Conservation (phyloP, 2,329 filamentous ascomycete genomes). For the Aspergillus carbonarius region DNA sequence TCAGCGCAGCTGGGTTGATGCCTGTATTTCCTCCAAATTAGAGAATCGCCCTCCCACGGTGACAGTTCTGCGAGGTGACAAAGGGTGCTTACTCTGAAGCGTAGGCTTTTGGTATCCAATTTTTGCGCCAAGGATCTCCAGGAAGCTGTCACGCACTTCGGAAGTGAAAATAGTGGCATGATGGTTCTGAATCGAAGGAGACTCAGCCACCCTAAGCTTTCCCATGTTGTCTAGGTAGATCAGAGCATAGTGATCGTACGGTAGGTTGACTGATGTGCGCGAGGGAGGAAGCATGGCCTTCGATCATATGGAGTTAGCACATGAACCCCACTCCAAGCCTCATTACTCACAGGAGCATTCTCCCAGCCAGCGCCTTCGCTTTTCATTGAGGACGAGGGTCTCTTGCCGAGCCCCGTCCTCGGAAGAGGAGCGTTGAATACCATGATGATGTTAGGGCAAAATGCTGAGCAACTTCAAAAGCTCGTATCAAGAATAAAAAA, state of each 20-base stretch:
- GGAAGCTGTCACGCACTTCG: slow-evolving; percentile 36
- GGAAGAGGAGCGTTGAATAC: slow-evolving; percentile 29
- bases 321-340: not conserved
- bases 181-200: slow-evolving; percentile 33
- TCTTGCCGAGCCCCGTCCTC: slow-evolving; percentile 29
- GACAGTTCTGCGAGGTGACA: no score
- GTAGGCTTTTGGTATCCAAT: slow-evolving; percentile 30
- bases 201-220: slow-evolving; percentile 34
- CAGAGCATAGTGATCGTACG: slow-evolving; percentile 36
- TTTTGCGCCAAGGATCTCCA: slow-evolving; percentile 34
- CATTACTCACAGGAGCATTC: slow-evolving; percentile 28
- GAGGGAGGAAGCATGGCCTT: slow-evolving; percentile 31
- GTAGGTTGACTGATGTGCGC: slow-evolving; percentile 28
- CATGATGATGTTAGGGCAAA: slow-evolving; percentile 21
- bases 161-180: slow-evolving; percentile 33
- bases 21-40: slow-evolving; percentile 10
- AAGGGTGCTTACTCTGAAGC: slow-evolving; percentile 27
- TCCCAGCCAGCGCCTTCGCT: slow-evolving; percentile 33
- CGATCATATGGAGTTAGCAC: not conserved
- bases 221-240: slow-evolving; percentile 38
- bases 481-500: not conserved
- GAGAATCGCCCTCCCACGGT: no score
- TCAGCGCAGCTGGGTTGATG: slow-evolving; percentile 19
- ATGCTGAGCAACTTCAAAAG: not conserved
- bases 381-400: slow-evolving; percentile 30